Percentiles rank a stretch among this genome's conserved stretches.
Evolutionary conservation across 2,329 filamentous ascomycete species (phyloP).

Genomic region (Ophiocordyceps robertsii): DNA sequence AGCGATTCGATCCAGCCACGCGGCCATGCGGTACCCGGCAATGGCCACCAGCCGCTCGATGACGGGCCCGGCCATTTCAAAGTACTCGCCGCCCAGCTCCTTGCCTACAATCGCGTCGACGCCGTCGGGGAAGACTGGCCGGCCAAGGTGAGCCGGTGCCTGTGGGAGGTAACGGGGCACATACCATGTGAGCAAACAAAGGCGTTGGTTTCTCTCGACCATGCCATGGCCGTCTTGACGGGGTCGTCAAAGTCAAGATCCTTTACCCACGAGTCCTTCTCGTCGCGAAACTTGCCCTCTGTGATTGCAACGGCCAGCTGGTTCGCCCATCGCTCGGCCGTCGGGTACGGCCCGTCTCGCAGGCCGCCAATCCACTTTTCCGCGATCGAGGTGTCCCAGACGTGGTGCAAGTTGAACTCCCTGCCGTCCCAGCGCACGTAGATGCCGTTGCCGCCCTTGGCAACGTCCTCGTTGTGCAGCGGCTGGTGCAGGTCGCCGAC

Average conservation of each 20-base stretch:
- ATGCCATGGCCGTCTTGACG: constrained; percentile 41
- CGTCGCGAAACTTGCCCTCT: constrained; percentile 37
- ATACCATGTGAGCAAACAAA: constrained; percentile 48
- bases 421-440: constrained; percentile 45
- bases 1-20: constrained; percentile 52
- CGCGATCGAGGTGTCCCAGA: constrained; percentile 61
- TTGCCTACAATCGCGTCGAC: constrained; percentile 40
- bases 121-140: constrained; percentile 46
- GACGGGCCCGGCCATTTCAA: constrained; percentile 46
- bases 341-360: constrained; percentile 31
- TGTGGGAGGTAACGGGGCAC: not conserved
- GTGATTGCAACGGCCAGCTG: constrained; percentile 40
- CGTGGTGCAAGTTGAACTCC: constrained; percentile 53
- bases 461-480: constrained; percentile 50
- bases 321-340: constrained; percentile 43
- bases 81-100: constrained; percentile 52
- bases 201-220: constrained; percentile 51
- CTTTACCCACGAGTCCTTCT: constrained; percentile 40
- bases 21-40: constrained; percentile 55
- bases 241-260: constrained; percentile 42
- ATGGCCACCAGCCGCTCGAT: constrained; percentile 54
- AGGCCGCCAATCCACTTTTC: constrained; percentile 49
- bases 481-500: constrained; percentile 59
- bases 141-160: not conserved
- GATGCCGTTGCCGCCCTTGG: constrained; percentile 55